Evolutionary conservation across 441 rosid species (phyloP).

Genomic region (Brassica balearica): DNA sequence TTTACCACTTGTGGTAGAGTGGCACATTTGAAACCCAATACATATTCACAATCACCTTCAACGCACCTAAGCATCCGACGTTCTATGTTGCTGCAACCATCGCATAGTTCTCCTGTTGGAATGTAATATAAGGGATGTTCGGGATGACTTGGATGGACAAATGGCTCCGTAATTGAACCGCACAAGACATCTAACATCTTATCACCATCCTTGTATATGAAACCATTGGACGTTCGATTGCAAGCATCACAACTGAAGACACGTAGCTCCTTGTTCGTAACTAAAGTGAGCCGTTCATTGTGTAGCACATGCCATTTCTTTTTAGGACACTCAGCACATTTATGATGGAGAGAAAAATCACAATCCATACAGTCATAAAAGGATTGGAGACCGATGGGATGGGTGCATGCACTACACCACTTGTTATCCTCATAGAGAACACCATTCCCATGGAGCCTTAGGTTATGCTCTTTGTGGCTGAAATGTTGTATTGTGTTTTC

Average conservation of each 20-base stretch:
- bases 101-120: not conserved
- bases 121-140: not conserved
- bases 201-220: not conserved
- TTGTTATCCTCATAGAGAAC: not conserved
- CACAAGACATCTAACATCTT: not conserved
- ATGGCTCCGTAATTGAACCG: not conserved
- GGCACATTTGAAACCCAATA: not conserved
- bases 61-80: not conserved
- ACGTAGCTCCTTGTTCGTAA: rapidly evolving
- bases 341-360: not conserved
- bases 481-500: too few relatives aligned
- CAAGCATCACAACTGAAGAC: not conserved
- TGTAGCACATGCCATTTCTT: not conserved
- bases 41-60: not conserved
- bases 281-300: not conserved
- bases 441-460: not conserved
- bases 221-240: slow-evolving; percentile 13
- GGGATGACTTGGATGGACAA: not conserved
- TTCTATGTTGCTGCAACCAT: not conserved
- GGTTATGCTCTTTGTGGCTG: too few relatives aligned
- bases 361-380: not conserved
- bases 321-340: not conserved
- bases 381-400: not conserved
- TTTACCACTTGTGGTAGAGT: not conserved
- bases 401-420: not conserved